phyloP scores from a whole-genome alignment of 345 rosid genomes.

The Citrus cavaleriei region DNA sequence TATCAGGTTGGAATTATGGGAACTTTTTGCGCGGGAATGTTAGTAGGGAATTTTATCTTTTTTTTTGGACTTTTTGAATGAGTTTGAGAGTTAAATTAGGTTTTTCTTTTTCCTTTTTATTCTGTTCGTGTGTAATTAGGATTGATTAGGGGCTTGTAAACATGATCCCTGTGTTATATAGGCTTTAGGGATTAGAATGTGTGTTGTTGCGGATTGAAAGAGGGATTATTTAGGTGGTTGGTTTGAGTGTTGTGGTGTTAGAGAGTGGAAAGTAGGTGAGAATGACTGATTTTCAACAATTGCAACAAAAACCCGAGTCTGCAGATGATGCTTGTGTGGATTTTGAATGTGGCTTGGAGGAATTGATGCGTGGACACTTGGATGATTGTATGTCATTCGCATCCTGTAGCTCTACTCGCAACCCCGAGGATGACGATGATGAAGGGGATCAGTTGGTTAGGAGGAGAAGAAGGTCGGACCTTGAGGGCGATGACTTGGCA shows the following conservation, averaged over 20 bases:
- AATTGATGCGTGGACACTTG: constrained; percentile 83
- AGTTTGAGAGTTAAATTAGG: constrained; percentile 9
- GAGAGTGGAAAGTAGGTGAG: constrained; percentile 15
- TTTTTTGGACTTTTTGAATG: neutral
- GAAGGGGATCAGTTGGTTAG: constrained; percentile 81
- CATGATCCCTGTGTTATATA: neutral
- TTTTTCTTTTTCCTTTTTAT: neutral
- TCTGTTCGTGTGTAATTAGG: neutral
- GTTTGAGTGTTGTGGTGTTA: constrained; percentile 6
- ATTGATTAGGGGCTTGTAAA: neutral
- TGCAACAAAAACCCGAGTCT: constrained; percentile 80
- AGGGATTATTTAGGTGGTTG: constrained; percentile 20
- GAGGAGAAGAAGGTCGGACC: constrained; percentile 82
- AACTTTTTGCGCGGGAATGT: constrained; percentile 5
- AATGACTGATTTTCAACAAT: constrained; percentile 80
- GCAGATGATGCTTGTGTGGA: constrained; percentile 50
- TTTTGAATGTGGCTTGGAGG: constrained; percentile 79
- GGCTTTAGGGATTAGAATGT: constrained; percentile 6
- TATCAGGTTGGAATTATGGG: constrained; percentile 31
- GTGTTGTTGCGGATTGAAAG: neutral
- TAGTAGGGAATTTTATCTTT: neutral
- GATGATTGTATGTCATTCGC: constrained; percentile 86
- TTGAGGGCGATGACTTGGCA: constrained; percentile 81
- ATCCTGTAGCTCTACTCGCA: constrained; percentile 73
- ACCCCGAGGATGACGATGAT: constrained; percentile 65